Conservation (phyloP, 2,329 filamentous ascomycete genomes). For the Chrysosporium queenslandicum region DNA sequence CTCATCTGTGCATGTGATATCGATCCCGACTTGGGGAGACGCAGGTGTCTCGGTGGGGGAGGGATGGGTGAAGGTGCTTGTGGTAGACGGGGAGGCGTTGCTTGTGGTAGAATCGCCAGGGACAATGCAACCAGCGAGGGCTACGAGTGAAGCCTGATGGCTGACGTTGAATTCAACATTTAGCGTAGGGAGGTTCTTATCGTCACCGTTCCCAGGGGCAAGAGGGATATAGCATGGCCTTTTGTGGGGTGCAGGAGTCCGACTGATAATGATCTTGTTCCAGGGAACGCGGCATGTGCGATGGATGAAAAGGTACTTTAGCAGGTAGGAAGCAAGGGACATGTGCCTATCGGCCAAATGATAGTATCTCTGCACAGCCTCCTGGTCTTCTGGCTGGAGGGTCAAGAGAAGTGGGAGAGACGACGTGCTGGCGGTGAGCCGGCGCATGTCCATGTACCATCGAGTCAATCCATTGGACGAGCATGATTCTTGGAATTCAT, state of each 20-base stretch:
- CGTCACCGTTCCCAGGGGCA: conserved; percentile 13
- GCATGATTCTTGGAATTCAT: background rate
- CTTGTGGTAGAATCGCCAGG: conserved; percentile 13
- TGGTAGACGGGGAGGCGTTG: conserved; percentile 10
- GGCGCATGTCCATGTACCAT: conserved; percentile 39
- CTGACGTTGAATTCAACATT: conserved; percentile 54
- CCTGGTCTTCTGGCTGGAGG: conserved; percentile 41
- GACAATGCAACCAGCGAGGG: conserved; percentile 43
- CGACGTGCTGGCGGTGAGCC: conserved; percentile 23
- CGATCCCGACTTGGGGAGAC: conserved; percentile 45
- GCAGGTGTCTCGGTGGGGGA: conserved; percentile 9
- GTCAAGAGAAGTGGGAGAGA: conserved; percentile 33
- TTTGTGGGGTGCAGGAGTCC: conserved; percentile 40
- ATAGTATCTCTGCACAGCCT: conserved; percentile 41
- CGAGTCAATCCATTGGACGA: conserved; percentile 22
- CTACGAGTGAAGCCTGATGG: conserved; percentile 54
- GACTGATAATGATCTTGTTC: conserved; percentile 45
- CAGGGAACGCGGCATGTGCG: conserved; percentile 47
- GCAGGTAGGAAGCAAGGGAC: conserved; percentile 50
- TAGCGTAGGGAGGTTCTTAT: conserved; percentile 14
- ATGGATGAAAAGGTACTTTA: conserved; percentile 53
- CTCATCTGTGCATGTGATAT: conserved; percentile 55
- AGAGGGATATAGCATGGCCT: conserved; percentile 45
- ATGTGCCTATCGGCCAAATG: conserved; percentile 50
- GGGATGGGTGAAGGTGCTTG: background rate